Evolutionary conservation across 768 basidiomycete genomes (phyloP).

Genomic region (Antrodiella citrinella): DNA sequence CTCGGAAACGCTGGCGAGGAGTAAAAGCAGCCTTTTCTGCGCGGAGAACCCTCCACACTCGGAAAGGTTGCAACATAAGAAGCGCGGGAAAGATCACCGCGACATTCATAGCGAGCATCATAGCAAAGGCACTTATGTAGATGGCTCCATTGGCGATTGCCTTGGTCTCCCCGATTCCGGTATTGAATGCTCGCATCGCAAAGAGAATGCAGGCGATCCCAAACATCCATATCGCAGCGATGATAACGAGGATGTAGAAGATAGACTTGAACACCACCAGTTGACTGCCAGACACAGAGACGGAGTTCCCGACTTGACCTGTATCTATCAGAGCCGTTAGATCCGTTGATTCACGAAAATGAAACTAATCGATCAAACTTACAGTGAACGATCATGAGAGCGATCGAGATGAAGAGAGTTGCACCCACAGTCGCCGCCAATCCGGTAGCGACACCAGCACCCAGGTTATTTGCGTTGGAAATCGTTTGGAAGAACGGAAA

Average conservation of each 20-base stretch:
- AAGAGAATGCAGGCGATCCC: slow-evolving; percentile 65
- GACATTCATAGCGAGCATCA: slow-evolving; percentile 51
- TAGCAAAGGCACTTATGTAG: slow-evolving; percentile 56
- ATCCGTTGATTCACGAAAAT: slow-evolving; percentile 8
- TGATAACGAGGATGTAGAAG: slow-evolving; percentile 47
- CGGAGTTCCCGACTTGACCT: slow-evolving; percentile 43
- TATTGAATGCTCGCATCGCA: slow-evolving; percentile 50
- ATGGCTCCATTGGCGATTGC: slow-evolving; percentile 63
- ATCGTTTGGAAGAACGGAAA: slow-evolving; percentile 56
- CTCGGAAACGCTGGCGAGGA: slow-evolving; percentile 71
- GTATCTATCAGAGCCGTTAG: slow-evolving; percentile 30
- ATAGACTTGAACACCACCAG: slow-evolving; percentile 54
- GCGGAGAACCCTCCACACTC: slow-evolving; percentile 48
- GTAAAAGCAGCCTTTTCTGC: slow-evolving; percentile 57
- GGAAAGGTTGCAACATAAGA: slow-evolving; percentile 62
- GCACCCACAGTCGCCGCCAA: slow-evolving; percentile 60
- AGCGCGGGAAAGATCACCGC: slow-evolving; percentile 66
- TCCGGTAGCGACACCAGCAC: slow-evolving; percentile 57
- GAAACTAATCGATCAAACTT: slow-evolving; percentile 21
- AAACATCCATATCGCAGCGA: slow-evolving; percentile 55
- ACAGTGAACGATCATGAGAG: slow-evolving; percentile 50
- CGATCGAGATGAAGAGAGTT: slow-evolving; percentile 48
- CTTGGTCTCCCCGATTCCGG: slow-evolving; percentile 23
- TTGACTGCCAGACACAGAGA: slow-evolving; percentile 57
- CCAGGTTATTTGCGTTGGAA: slow-evolving; percentile 38